Base-by-base conservation (phyloP, 257 asterid species). In the Anisodus tanguticus region DNA sequence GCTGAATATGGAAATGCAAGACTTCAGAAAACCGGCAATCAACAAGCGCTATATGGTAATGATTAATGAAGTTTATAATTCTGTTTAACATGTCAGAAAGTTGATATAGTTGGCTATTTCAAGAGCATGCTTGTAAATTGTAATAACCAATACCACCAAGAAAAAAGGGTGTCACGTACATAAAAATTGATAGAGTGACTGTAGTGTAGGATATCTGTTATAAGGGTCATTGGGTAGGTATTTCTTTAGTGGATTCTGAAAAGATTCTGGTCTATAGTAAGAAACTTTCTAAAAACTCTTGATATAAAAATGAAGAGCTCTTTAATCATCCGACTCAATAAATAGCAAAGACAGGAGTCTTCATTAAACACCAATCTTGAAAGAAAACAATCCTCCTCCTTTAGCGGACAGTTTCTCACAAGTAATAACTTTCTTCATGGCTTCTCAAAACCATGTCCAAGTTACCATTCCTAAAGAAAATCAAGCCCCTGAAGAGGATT, bases 361-460 rank as follows among this genome's bases (percentile, higher is more conserved):
- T 82, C 77, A 74, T 84, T 80, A 84, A 79, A 60, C 85, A 72
- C 22, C 45, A 26, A 74, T 19, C n/a, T 54, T 5, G 82, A 67
- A 41, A 39, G 49, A 60, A 19, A 67, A 54, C 57, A 59, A 67
- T 15, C 60, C 60, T 58, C 51, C 60, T 58, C 39, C 53, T 72
- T 35, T 79, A 80, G 11, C n/a, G 9, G n/a, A 67, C 57, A 81
- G 4, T 6, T 45, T 35, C 57, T 60, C 43, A 51, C 54, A 31
- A 57, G 37, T 63, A 54, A 47, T 37, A 37, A 6, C 62, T 74
- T 74, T 49, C 19, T 10, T 49, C 59, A 94, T 94, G 95, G 93
- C 90, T 55, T 67, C 90, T 83, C 79, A 82, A 84, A 88, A 84
- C 88, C 92, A 88, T 13, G 86, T 88, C 86, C 90, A 85, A 83